Percentiles rank a stretch among this genome's conserved stretches.
These are phyloP conservation scores for Cercospora sojina DNA, from an alignment of 2,329 filamentous ascomycete species.

Conservation along the genomic window DNA sequence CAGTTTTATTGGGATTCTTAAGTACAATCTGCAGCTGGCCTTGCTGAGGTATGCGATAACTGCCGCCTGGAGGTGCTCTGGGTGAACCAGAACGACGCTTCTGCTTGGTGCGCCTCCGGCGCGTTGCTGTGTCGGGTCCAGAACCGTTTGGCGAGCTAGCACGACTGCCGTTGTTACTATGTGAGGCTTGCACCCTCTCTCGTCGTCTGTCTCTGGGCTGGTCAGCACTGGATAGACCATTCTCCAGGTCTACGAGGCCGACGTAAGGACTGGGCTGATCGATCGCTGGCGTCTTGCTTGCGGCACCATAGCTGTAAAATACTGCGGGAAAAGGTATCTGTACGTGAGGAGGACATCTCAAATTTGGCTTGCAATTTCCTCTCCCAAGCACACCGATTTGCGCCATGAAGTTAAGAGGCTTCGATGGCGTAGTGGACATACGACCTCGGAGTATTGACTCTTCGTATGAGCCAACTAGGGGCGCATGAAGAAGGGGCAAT, in stretches of 20 bases:
- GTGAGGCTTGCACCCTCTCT: constrained; percentile 29
- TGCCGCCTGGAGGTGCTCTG: constrained; percentile 76
- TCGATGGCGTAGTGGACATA: constrained; percentile 95
- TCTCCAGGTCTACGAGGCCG: constrained; percentile 86
- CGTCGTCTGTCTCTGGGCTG: constrained; percentile 35
- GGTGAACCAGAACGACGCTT: constrained; percentile 58
- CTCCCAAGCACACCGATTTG: constrained; percentile 91
- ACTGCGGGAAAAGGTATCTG: constrained; percentile 89
- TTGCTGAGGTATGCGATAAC: constrained; percentile 89
- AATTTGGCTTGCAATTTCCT: constrained; percentile 80
- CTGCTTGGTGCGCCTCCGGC: constrained; percentile 48
- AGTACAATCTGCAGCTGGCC: constrained; percentile 96
- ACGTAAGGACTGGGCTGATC: constrained; percentile 96
- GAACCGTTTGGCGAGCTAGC: constrained; percentile 31
- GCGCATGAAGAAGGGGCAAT: constrained; percentile 80
- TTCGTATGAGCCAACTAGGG: constrained; percentile 97
- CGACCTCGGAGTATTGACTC: constrained; percentile 91
- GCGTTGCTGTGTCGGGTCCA: constrained; percentile 28
- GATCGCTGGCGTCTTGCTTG: constrained; percentile 63
- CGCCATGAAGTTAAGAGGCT: constrained; percentile 86
- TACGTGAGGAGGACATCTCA: constrained; percentile 86
- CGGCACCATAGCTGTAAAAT: constrained; percentile 86
- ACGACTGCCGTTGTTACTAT: constrained; percentile 34
- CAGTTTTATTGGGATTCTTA: constrained; percentile 97
- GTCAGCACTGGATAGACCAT: constrained; percentile 57